Conservation (phyloP, 163 green algal species). For the Chlamydomonas reinhardtii region DNA sequence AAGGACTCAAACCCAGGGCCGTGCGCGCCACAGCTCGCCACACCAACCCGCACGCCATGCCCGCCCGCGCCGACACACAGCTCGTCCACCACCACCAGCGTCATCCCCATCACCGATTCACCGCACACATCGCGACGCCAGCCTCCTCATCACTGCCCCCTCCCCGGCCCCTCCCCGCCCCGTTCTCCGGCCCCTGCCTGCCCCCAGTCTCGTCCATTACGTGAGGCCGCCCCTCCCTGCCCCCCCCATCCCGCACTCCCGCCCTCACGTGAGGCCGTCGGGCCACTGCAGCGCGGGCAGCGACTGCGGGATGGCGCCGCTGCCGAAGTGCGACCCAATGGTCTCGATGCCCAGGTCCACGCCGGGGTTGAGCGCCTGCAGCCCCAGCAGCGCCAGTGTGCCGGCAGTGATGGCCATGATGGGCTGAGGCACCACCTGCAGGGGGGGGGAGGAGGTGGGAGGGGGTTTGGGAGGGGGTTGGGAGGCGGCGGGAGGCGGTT, state of each 20-base stretch:
- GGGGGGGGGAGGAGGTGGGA: background rate
- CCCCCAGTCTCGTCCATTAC: too few relatives aligned
- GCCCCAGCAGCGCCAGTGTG: slow-evolving; percentile 26
- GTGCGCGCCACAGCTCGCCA: too few relatives aligned
- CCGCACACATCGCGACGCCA: too few relatives aligned
- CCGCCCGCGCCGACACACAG: too few relatives aligned
- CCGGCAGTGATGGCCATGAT: slow-evolving; percentile 48
- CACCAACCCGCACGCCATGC: too few relatives aligned
- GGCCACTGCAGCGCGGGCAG: slow-evolving; percentile 42
- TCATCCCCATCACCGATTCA: too few relatives aligned
- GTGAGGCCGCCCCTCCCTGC: background rate
- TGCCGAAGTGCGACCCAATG: slow-evolving; percentile 52
- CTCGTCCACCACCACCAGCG: too few relatives aligned
- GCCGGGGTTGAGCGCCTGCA: slow-evolving; percentile 11
- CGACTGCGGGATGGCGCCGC: slow-evolving; percentile 36
- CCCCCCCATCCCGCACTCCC: background rate
- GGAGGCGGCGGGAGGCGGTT: background rate
- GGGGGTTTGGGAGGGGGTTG: background rate
- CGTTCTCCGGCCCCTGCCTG: too few relatives aligned
- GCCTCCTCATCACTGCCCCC: too few relatives aligned
- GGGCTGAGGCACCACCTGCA: slow-evolving; percentile 33
- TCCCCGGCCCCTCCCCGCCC: too few relatives aligned
- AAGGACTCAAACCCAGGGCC: too few relatives aligned
- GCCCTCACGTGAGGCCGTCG: slow-evolving; percentile 24
- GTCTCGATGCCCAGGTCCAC: slow-evolving; percentile 51